Conservation (phyloP, 306 rosid genomes). For the Dryas drummondii region DNA sequence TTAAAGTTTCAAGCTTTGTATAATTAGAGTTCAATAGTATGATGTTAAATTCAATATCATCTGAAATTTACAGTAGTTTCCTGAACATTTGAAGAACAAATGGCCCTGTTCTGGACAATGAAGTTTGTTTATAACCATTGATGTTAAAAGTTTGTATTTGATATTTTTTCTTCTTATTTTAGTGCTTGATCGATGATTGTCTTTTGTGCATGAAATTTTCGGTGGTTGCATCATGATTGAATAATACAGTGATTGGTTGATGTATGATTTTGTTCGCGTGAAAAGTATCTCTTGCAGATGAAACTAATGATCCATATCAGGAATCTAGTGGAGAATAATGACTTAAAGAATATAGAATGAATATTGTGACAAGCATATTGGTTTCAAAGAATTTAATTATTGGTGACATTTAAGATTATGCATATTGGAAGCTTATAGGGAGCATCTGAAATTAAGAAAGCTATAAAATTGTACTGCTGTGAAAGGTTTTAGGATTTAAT, state of each 20-base stretch:
- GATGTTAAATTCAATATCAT: background rate
- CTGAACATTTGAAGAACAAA: background rate
- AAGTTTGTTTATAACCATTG: background rate
- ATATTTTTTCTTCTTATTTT: background rate
- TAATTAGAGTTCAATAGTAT: background rate
- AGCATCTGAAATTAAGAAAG: background rate
- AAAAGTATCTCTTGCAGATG: background rate
- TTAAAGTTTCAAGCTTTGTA: background rate
- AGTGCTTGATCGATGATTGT: background rate
- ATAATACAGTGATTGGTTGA: background rate
- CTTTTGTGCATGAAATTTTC: background rate
- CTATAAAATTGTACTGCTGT: background rate
- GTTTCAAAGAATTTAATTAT: background rate
- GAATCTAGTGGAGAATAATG: background rate
- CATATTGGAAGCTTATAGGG: background rate
- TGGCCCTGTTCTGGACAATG: background rate
- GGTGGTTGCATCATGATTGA: background rate
- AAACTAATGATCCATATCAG: background rate
- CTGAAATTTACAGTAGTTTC: background rate
- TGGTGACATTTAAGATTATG: background rate
- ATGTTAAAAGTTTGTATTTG: background rate
- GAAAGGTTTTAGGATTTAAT: background rate
- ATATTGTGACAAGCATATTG: background rate
- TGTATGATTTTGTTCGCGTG: background rate
- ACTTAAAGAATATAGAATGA: background rate